phyloP scores from a whole-genome alignment of 345 rosid genomes.

The Populus ilicifolia region DNA sequence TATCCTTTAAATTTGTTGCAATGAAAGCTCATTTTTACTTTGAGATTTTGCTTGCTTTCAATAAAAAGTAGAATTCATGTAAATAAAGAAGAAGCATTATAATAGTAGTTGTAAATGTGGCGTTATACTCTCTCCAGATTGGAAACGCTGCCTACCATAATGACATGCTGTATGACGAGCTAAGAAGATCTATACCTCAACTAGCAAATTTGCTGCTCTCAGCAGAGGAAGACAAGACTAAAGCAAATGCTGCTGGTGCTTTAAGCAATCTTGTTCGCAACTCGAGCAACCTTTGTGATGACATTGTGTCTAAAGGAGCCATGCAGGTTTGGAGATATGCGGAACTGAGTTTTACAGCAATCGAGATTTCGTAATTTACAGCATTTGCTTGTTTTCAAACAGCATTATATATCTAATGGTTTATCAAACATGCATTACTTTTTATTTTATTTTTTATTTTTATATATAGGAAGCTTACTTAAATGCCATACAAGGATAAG shows the following conservation, averaged over 20 bases:
- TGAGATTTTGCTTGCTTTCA: background rate
- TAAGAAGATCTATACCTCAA: conserved; percentile 80
- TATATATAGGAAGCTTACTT: no score
- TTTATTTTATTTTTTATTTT: no score
- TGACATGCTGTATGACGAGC: conserved; percentile 73
- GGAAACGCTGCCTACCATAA: conserved; percentile 96
- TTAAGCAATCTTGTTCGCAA: conserved; percentile 95
- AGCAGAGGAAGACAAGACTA: conserved; percentile 90
- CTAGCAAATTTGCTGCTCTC: conserved; percentile 67
- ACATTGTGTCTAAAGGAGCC: conserved; percentile 85
- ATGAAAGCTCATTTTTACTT: background rate
- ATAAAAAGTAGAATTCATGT: background rate
- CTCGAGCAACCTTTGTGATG: conserved; percentile 83
- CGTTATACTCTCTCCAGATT: conserved; percentile 41
- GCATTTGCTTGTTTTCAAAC: background rate
- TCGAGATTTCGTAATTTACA: background rate
- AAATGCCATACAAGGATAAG: no score
- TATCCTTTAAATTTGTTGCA: background rate
- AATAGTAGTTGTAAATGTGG: background rate
- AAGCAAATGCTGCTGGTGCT: conserved; percentile 97
- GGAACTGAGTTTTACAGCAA: background rate
- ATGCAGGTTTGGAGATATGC: conserved; percentile 56
- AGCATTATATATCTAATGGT: no score
- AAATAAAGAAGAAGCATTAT: background rate
- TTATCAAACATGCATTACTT: no score